These are phyloP conservation scores for Neltuma alba DNA, from an alignment of 306 rosid genomes.

Conservation along the genomic window DNA sequence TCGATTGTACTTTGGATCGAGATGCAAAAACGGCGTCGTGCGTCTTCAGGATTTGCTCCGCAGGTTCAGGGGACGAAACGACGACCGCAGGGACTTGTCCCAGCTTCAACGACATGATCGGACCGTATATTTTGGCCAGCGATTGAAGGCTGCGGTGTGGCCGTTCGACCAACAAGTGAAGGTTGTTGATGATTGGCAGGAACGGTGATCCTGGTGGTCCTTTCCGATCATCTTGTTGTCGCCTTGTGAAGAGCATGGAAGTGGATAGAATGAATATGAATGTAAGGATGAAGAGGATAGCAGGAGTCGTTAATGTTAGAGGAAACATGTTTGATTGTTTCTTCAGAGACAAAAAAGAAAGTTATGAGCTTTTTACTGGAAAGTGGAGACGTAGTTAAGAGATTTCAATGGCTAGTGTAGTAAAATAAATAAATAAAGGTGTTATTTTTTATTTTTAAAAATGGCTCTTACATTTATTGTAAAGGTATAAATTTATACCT, in stretches of 20 bases:
- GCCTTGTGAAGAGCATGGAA: too few species aligned
- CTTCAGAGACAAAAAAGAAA: too few species aligned
- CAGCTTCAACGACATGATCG: slow-evolving; percentile 32
- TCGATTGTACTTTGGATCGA: too few species aligned
- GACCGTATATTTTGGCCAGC: slow-evolving; percentile 35
- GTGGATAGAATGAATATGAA: neutral
- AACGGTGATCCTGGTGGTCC: slow-evolving; percentile 34
- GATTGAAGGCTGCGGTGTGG: slow-evolving; percentile 35
- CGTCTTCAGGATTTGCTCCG: neutral
- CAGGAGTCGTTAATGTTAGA: neutral
- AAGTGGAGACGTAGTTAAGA: too few species aligned
- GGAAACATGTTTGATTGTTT: neutral
- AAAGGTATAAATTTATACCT: too few species aligned
- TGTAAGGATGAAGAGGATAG: neutral
- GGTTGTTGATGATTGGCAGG: slow-evolving; percentile 31
- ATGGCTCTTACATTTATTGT: too few species aligned
- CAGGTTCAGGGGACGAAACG: neutral
- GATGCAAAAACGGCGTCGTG: neutral
- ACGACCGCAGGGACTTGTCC: neutral
- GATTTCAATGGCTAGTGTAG: too few species aligned
- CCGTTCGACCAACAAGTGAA: slow-evolving; percentile 39
- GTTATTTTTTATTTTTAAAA: too few species aligned
- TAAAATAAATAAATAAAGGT: too few species aligned
- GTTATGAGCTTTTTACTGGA: too few species aligned
- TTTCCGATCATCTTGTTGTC: neutral